Conservation (phyloP, 2,329 filamentous ascomycete species). For the Ophiostoma triangulosporum region DNA sequence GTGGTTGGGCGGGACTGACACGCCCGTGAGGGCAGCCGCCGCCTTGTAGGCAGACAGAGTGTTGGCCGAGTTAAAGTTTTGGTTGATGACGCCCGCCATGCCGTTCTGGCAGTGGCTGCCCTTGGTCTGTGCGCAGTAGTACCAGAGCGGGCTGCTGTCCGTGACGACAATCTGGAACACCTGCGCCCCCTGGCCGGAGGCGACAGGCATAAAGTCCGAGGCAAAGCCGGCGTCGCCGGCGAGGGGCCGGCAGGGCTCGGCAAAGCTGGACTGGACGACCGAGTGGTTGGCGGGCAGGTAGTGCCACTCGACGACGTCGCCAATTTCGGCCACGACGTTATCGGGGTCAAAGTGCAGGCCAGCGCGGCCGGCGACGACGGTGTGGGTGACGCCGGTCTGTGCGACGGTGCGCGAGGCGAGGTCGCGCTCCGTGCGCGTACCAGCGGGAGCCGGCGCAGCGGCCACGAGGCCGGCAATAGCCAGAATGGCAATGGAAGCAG, state of each 20-base stretch:
- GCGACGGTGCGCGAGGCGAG: constrained; percentile 21
- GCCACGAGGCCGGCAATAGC: constrained; percentile 18
- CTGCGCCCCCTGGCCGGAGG: constrained; percentile 23
- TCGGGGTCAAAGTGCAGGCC: constrained; percentile 37
- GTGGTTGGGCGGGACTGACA: constrained; percentile 20
- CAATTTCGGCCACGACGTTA: constrained; percentile 32
- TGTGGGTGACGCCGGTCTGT: constrained; percentile 30
- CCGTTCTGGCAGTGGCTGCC: constrained; percentile 1
- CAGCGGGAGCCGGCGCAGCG: constrained; percentile 19
- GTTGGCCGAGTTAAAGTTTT: constrained; percentile 26
- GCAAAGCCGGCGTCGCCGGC: constrained; percentile 26
- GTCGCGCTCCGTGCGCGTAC: constrained; percentile 9
- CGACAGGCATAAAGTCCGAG: constrained; percentile 28
- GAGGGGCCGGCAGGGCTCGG: constrained; percentile 28
- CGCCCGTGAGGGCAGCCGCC: constrained; percentile 21
- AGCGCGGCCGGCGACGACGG: constrained; percentile 30
- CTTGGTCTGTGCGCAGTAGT: constrained; percentile 14
- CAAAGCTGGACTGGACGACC: constrained; percentile 27
- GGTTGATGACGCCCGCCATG: constrained; percentile 25
- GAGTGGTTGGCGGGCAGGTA: constrained; percentile 35
- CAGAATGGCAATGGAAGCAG: constrained; percentile 13
- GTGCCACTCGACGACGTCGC: constrained; percentile 40
- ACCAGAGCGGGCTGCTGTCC: constrained; percentile 21
- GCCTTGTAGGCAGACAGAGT: constrained; percentile 26
- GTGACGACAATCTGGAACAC: constrained; percentile 33